Evolutionary conservation across 225 moss, liverwort and hornwort species (phyloP).

Genomic region (Ulota crispa): DNA sequence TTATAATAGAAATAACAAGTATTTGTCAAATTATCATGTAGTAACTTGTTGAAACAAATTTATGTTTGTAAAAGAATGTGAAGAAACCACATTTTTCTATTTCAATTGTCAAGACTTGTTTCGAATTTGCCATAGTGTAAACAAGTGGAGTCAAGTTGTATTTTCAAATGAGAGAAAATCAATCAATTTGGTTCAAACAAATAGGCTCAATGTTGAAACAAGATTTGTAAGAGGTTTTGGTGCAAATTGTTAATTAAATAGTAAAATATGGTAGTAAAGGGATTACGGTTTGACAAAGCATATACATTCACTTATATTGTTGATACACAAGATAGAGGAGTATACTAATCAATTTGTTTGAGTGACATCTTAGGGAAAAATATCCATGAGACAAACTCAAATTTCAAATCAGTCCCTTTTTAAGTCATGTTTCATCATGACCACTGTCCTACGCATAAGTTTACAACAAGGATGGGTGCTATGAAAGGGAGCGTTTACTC

Average conservation of each 20-base stretch:
- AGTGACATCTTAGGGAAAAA: not conserved
- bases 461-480: too few species aligned
- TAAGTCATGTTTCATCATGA: too few species aligned
- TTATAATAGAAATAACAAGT: too few species aligned
- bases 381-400: not conserved
- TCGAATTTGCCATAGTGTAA: not conserved
- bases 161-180: not conserved
- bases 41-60: not conserved
- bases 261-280: not conserved
- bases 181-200: not conserved
- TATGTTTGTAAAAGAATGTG: not conserved
- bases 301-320: not conserved
- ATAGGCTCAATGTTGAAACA: not conserved
- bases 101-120: too few species aligned
- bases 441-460: too few species aligned
- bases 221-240: not conserved
- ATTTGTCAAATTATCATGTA: too few species aligned
- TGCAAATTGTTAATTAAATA: not conserved
- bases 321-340: not conserved
- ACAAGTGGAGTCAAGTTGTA: not conserved
- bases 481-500: too few species aligned
- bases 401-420: not conserved
- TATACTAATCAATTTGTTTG: not conserved
- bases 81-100: not conserved
- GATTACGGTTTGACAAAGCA: not conserved